A percentile compares a stretch with the other conserved stretches of the same genome.
Evolutionary conservation across 2,329 filamentous ascomycete genomes (phyloP).

Genomic region (Exophiala aquamarina): DNA sequence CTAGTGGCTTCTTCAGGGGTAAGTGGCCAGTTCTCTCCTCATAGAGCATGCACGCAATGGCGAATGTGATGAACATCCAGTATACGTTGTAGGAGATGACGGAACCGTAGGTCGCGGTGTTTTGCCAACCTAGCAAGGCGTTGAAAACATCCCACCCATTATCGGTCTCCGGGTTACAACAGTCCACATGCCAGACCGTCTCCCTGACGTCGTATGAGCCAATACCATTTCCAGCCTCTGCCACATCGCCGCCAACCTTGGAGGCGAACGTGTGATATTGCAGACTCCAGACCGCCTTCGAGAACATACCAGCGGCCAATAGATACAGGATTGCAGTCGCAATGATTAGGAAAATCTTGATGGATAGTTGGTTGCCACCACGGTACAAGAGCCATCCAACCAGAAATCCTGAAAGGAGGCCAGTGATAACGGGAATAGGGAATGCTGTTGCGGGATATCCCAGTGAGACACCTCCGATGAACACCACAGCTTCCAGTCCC

Average conservation of each 20-base stretch:
- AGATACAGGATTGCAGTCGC: constrained; percentile 83
- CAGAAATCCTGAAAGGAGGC: constrained; percentile 64
- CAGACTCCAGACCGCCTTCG: constrained; percentile 73
- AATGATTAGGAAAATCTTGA: constrained; percentile 74
- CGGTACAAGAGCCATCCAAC: constrained; percentile 77
- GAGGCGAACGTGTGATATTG: constrained; percentile 68
- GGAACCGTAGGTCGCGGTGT: constrained; percentile 83
- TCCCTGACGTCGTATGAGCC: constrained; percentile 77
- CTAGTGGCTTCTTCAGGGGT: constrained; percentile 25
- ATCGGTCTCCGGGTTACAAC: constrained; percentile 71
- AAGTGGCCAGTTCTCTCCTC: constrained; percentile 50
- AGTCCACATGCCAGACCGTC: constrained; percentile 83
- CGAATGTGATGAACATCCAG: constrained; percentile 71
- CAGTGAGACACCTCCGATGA: constrained; percentile 80
- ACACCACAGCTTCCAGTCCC: constrained; percentile 81
- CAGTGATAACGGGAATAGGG: constrained; percentile 74
- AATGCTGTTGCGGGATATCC: constrained; percentile 72
- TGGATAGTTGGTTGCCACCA: constrained; percentile 62
- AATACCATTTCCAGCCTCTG: constrained; percentile 64
- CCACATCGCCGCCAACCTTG: constrained; percentile 54
- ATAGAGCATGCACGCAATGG: constrained; percentile 65
- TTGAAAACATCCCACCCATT: constrained; percentile 88
- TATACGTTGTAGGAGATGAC: constrained; percentile 87
- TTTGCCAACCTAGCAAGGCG: constrained; percentile 80
- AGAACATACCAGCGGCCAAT: constrained; percentile 79